phyloP scores from a whole-genome alignment of 73 alveolate genomes.

The Blepharisma stoltei region DNA sequence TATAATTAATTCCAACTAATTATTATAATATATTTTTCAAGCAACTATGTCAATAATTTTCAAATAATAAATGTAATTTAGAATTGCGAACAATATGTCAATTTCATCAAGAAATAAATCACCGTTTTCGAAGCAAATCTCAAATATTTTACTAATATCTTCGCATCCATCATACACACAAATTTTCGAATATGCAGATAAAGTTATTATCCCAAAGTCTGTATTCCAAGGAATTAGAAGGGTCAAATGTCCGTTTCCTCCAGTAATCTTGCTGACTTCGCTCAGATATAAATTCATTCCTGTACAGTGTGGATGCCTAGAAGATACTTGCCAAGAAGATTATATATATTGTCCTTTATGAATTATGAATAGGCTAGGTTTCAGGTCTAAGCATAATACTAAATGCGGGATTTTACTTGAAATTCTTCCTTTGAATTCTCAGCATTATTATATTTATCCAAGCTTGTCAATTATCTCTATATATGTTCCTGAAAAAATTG shows the following conservation, averaged over 20 bases:
- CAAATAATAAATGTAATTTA: no score
- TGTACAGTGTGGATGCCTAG: background rate
- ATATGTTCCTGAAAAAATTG: no score
- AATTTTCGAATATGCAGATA: conserved; percentile 3
- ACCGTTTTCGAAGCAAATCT: background rate
- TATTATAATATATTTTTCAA: no score
- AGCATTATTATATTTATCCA: no score
- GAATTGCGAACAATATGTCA: no score
- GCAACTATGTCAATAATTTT: no score
- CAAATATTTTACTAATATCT: background rate
- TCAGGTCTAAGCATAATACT: background rate
- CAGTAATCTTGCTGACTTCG: background rate
- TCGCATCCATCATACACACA: conserved; percentile 4
- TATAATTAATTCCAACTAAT: no score
- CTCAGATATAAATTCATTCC: background rate
- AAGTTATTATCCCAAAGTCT: conserved; percentile 3
- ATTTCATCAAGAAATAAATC: no score
- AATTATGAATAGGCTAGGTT: background rate
- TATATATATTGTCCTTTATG: conserved; percentile 3
- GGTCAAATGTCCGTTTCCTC: background rate
- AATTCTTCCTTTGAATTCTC: no score
- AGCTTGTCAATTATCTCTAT: no score
- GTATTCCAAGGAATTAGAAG: conserved; percentile 1
- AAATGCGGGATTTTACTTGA: background rate
- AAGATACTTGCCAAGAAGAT: conserved; percentile 1